Evolutionary conservation across 306 rosid species (phyloP), one percentile per base, ranked within the genome.

Genomic region (Dryas drummondii): DNA sequence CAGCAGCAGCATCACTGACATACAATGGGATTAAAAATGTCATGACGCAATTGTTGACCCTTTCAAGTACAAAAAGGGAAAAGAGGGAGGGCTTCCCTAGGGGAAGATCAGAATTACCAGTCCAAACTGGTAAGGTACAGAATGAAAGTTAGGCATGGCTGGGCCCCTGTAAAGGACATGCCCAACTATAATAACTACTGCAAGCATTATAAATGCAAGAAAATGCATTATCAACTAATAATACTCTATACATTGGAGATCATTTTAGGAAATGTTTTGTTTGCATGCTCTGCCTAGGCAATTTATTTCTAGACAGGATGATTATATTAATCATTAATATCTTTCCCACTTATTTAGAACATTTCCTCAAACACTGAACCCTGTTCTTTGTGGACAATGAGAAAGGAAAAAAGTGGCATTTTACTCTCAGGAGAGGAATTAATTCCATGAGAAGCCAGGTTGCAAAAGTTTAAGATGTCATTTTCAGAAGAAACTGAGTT

Each of bases 1-100:
- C 81, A 61, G 77, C 60, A 47, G 26, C 79, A 70, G 27, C 78
- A 84, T 84, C 82, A 58, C 93, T 88, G 47, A 72, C 41, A 63
- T 52, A 65, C 48, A 73, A 57, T 49, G 45, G 68, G 57, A 46
- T 17, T 40, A 50, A 54, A 32, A 60, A 77, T 13, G 55, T 42
- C 42, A 69, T 45, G 12, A 70, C 5, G 26, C 58, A 51, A 51
- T 14, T 46, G 22, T 3, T 8, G 12, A 77, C 67, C 66, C 17
- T 68, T 22, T 58, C 50, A 75, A 60, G 49, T 19, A 6, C 37
- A 51, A 52, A 54, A 46, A 49, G 14, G 2, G 13, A 58, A 7
- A 50, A 22, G 37, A 45, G 4, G 26, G n/a, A 2, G 32, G 15
- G 13, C 11, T 40, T 1, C 37, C 37, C 37, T 0, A 13, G 47